phyloP scores from a whole-genome alignment of 345 rosid genomes.

The Firmiana major region DNA sequence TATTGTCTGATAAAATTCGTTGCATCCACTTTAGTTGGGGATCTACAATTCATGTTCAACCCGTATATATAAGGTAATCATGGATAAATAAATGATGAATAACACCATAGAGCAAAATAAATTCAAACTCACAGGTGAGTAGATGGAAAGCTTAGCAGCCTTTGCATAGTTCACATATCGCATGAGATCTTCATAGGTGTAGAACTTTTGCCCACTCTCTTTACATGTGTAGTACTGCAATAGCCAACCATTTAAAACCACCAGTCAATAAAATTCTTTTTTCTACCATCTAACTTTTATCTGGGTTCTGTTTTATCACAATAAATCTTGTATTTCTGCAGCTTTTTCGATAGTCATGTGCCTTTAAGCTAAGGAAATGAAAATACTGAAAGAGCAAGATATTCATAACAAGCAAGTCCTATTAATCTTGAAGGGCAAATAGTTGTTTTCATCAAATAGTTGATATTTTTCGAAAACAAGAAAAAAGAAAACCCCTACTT shows the following conservation, averaged over 20 bases:
- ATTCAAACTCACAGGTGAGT: slow-evolving; percentile 24
- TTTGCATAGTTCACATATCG: slow-evolving; percentile 29
- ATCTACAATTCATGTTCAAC: neutral
- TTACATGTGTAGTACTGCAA: slow-evolving; percentile 22
- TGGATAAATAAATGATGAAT: neutral
- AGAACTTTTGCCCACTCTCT: slow-evolving; percentile 22
- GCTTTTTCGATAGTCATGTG: neutral
- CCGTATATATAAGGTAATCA: neutral
- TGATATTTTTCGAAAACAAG: neutral
- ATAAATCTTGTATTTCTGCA: neutral
- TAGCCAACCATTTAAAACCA: slow-evolving; percentile 12
- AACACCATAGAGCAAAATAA: neutral
- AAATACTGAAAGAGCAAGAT: neutral
- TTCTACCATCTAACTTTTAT: neutral
- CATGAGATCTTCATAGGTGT: slow-evolving; percentile 25
- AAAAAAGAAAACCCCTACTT: neutral
- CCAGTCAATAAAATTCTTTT: neutral
- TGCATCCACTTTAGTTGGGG: neutral
- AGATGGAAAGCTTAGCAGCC: slow-evolving; percentile 19
- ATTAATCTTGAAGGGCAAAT: neutral
- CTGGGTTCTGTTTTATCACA: neutral
- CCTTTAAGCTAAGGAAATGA: neutral
- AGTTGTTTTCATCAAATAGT: neutral
- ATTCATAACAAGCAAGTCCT: slow-evolving; percentile 1
- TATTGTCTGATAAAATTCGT: neutral